Evolutionary conservation across 1,284 basidiomycete species (phyloP).

Genomic region (Testicularia cyperi): DNA sequence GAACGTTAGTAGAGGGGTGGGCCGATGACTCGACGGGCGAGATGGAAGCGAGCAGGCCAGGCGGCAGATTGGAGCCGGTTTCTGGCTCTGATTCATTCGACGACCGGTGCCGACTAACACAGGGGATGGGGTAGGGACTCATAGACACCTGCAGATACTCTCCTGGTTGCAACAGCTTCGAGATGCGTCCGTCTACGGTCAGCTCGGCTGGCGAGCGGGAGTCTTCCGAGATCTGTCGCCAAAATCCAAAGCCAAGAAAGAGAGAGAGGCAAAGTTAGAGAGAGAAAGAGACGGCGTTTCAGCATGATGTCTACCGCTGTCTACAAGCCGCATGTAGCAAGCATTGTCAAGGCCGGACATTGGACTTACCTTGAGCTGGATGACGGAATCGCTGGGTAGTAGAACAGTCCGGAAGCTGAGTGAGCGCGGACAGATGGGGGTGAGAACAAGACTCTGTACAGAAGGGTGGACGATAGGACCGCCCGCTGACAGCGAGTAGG

Average conservation of each 20-base stretch:
- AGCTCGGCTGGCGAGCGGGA: slow-evolving; percentile 84
- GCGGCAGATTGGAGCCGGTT: too few species aligned
- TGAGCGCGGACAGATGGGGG: slow-evolving; percentile 90
- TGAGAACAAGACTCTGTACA: slow-evolving; percentile 82
- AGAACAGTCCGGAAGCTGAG: slow-evolving; percentile 89
- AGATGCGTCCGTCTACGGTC: slow-evolving; percentile 86
- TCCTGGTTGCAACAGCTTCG: slow-evolving; percentile 75
- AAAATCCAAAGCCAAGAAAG: not conserved
- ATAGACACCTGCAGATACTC: slow-evolving; percentile 82
- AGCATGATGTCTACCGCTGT: too few species aligned
- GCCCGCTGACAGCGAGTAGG: slow-evolving; percentile 91
- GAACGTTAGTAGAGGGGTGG: too few species aligned
- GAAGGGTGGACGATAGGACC: slow-evolving; percentile 95
- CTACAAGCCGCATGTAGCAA: too few species aligned
- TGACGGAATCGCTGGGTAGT: slow-evolving; percentile 77
- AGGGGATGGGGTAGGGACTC: slow-evolving; percentile 86
- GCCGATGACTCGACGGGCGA: too few species aligned
- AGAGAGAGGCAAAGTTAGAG: too few species aligned
- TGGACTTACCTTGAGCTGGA: slow-evolving; percentile 76
- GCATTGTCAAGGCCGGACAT: too few species aligned
- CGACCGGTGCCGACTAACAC: slow-evolving; percentile 59
- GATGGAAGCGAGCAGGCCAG: too few species aligned
- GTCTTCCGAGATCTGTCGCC: slow-evolving; percentile 78
- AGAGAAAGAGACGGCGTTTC: too few species aligned
- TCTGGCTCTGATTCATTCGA: too few species aligned